Percentiles rank a stretch among this genome's conserved stretches.
phyloP scores from a whole-genome alignment of 2,329 filamentous ascomycete genomes.

The Myrmaecium sp. region DNA sequence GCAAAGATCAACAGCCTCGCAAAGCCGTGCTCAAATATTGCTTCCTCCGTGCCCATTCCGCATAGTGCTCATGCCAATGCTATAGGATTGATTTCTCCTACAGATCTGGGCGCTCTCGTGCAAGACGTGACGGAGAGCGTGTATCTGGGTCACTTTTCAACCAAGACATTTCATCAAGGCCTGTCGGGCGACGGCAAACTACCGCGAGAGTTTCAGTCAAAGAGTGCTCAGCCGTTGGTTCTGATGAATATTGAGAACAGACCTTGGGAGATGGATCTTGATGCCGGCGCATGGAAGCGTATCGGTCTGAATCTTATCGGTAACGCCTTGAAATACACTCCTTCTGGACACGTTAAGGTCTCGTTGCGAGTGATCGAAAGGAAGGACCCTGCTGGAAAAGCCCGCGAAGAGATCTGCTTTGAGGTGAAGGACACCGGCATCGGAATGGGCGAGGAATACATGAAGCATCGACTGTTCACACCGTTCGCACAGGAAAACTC shows the following conservation, averaged over 20 bases:
- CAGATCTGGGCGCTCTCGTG: too few species aligned
- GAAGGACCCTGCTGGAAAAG: not conserved
- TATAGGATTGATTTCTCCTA: too few species aligned
- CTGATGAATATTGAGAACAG: constrained; percentile 3
- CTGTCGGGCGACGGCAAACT: too few species aligned
- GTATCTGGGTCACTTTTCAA: too few species aligned
- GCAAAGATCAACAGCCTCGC: constrained; percentile 22
- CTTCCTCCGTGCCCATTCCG: too few species aligned
- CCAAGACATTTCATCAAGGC: too few species aligned
- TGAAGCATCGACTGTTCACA: constrained; percentile 19
- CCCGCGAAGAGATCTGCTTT: constrained; percentile 7
- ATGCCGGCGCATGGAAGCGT: constrained; percentile 5
- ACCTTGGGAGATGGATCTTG: constrained; percentile 2
- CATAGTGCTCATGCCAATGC: too few species aligned
- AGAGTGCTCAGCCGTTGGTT: constrained; percentile 3
- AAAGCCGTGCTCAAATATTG: too few species aligned
- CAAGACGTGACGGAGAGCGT: too few species aligned
- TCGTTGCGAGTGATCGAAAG: not conserved
- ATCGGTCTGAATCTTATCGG: constrained; percentile 8
- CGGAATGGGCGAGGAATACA: constrained; percentile 22
- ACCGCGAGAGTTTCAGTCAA: too few species aligned
- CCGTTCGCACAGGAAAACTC: constrained; percentile 24
- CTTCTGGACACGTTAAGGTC: not conserved
- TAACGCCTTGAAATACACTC: constrained; percentile 8
- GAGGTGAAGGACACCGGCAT: constrained; percentile 21